phyloP scores from a whole-genome alignment of 2,329 filamentous ascomycete species.

The Ramularia endophylla region DNA sequence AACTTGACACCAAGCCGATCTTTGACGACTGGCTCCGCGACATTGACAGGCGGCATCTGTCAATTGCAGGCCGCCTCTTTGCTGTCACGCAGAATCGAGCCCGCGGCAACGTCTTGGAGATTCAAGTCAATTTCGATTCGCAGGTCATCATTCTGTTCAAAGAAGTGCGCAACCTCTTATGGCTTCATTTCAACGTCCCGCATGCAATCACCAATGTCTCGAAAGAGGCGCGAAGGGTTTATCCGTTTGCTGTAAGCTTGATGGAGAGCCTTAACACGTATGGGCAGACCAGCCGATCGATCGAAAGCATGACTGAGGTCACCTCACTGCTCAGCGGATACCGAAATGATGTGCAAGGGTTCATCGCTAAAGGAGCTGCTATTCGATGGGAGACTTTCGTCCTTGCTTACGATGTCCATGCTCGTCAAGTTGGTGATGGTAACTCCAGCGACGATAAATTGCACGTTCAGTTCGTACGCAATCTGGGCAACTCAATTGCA shows the following conservation, averaged over 20 bases:
- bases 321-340: conserved; percentile 85
- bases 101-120: conserved; percentile 81
- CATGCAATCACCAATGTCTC: conserved; percentile 93
- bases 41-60: conserved; percentile 79
- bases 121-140: conserved; percentile 92
- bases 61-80: conserved; percentile 88
- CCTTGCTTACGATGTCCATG: conserved; percentile 88
- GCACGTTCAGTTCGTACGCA: conserved; percentile 92
- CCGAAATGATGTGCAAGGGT: conserved; percentile 77
- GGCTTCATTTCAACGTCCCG: conserved; percentile 91
- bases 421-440: conserved; percentile 52
- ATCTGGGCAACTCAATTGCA: conserved; percentile 83
- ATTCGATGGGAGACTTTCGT: conserved; percentile 98
- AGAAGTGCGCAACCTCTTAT: conserved; percentile 90
- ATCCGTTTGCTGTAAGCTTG: conserved; percentile 93
- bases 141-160: conserved; percentile 99
- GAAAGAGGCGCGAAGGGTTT: conserved; percentile 97
- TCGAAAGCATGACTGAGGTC: conserved; percentile 79
- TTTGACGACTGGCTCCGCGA: conserved; percentile 95
- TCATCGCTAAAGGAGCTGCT: conserved; percentile 81
- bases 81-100: conserved; percentile 81
- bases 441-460: conserved; percentile 27
- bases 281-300: conserved; percentile 78
- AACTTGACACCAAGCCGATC: conserved; percentile 87
- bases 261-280: conserved; percentile 99